Evolutionary conservation across 78 protist species (phyloP), one percentile per base, ranked within the genome.

Genomic region (Neovahlkampfia damariscottae): DNA sequence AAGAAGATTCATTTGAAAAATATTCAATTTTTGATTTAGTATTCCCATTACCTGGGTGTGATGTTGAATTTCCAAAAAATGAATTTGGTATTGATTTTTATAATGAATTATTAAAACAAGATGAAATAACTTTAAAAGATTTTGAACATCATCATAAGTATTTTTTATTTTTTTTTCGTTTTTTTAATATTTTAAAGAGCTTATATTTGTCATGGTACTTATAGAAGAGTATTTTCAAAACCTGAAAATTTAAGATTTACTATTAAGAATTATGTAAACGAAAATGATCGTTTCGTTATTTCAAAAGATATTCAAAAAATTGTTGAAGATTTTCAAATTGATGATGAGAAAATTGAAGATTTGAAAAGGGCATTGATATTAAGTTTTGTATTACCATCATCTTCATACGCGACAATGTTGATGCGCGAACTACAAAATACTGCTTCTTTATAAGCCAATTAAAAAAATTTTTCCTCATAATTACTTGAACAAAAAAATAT

Each of bases 381-480:
- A 34, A 62, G 58, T 9, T 89, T 90, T 70, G 78, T 79, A 34
- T 77, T 90, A 34, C 85, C 81, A 35, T n/a, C 85, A 29, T 68
- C 82, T 27, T 29, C 83, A 30, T 90, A 90, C 68, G 95, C 95
- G 35, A 90, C 95, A 4, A 89, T 89, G 93, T 71, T 41, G 7
- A 74, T 85, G 34, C 82, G 95, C n/a, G 95, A 90, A 78, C 74
- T 87, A 9, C 40, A n/a, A 50, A 50, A 50, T n/a, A n/a, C n/a
- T n/a, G n/a, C n/a, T n/a, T n/a, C n/a, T n/a, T n/a, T n/a, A n/a
- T n/a, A n/a, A n/a, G n/a, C n/a, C n/a, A n/a, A n/a, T n/a, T n/a
- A n/a, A n/a, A n/a, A n/a, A n/a, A n/a, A n/a, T n/a, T n/a, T n/a
- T n/a, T n/a, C n/a, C n/a, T n/a, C n/a, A n/a, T n/a, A n/a, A n/a